Base-by-base conservation (phyloP, 169 alveolate genomes). In the Cryptosporidium andersoni region DNA sequence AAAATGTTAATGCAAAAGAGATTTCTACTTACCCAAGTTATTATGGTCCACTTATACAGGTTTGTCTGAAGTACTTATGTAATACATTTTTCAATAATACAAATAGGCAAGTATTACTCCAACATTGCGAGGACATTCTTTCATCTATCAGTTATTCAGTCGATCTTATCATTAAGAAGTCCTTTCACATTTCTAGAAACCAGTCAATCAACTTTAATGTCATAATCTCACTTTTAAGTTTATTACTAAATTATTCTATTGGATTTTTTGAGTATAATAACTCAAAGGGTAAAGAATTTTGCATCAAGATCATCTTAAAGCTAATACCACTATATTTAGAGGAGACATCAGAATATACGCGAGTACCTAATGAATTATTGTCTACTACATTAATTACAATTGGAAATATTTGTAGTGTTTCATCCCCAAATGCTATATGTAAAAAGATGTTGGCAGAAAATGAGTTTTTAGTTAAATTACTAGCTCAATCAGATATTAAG, bases 31-130 rank as follows among this genome's bases (percentile, higher is more conserved):
- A 4, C 6, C 2, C 40, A n/a, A 63, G 60, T 25, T 58, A 58
- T 16, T 9, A 48, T 25, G 49, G 74, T n/a, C 8, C 63, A 42
- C 56, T 74, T 9, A 14, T 74, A 11, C 37, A 45, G 43, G 43
- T 74, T 43, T 74, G 74, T 25, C 40, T 74, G 11, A 36, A 68
- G 1, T 74, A 58, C 52, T 43, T 74, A 3, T 74, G 67, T 16
- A 74, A 74, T 74, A 58, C 60, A 63, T 74, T 74, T 36, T 43
- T n/a, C 9, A 74, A 74, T 34, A 25, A 66, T 25, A 74, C 74
- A 56, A 74, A 74, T 45, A 74, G 85, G 43, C 64, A 74, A 49
- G 85, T 40, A n/a, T 58, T 74, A 68, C 4, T 74, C 9, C 60
- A 45, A 25, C 55, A 53, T 8, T 9, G 43, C 14, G 25, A 25